phyloP scores from a whole-genome alignment of 192 early-diverging fungal species.

The Gigaspora rosea region DNA sequence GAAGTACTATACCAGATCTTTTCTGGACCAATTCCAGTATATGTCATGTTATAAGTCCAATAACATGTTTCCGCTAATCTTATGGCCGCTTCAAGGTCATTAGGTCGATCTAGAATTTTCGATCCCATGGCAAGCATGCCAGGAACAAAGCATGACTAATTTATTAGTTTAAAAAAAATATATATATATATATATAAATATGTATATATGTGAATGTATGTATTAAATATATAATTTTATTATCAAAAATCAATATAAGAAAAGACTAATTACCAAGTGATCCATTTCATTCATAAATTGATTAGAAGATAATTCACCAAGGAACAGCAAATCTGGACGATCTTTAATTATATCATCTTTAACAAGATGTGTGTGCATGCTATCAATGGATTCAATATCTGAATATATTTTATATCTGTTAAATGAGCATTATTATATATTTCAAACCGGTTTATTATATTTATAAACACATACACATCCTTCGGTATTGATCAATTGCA shows the following conservation, averaged over 20 bases:
- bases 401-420: background rate
- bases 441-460: background rate
- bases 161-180: background rate
- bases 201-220: conserved; percentile 28
- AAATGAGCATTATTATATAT: background rate
- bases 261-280: conserved; percentile 33
- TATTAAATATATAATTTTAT: too few species aligned
- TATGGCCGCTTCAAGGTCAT: conserved; percentile 40
- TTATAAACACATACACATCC: conserved; percentile 13
- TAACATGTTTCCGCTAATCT: conserved; percentile 51
- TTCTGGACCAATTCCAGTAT: conserved; percentile 58
- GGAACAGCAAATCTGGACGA: conserved; percentile 31
- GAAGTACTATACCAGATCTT: conserved; percentile 37
- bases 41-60: conserved; percentile 44
- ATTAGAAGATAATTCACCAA: conserved; percentile 25
- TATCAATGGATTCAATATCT: conserved; percentile 37
- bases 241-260: background rate
- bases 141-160: conserved; percentile 57
- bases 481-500: conserved; percentile 3
- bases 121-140: conserved; percentile 52
- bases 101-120: conserved; percentile 41
- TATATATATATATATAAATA: conserved; percentile 9
- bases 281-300: conserved; percentile 36
- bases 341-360: conserved; percentile 19
- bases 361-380: conserved; percentile 40